Conservation (phyloP, 2,329 filamentous ascomycete genomes). For the Aciculosporium take region DNA sequence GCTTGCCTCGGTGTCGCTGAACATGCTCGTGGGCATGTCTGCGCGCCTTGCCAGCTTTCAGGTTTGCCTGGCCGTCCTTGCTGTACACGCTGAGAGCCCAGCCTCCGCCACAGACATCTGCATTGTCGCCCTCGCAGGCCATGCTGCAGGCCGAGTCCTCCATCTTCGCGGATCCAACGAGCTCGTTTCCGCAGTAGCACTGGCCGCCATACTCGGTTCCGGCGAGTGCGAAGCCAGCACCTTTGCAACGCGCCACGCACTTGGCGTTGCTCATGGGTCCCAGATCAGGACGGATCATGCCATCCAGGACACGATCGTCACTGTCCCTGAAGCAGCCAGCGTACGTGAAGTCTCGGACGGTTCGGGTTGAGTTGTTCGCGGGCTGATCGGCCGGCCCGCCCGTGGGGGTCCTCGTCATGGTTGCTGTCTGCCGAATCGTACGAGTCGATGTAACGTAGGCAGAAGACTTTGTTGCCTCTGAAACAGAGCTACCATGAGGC, state of each 20-base stretch:
- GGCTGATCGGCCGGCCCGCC: conserved; percentile 7
- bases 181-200: conserved; percentile 35
- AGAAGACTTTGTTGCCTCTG: conserved; percentile 6
- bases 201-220: conserved; percentile 37
- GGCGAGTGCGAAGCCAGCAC: conserved; percentile 27
- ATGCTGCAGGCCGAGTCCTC: conserved; percentile 28
- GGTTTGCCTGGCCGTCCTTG: conserved; percentile 18
- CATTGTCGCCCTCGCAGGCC: conserved; percentile 33
- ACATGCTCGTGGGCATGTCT: conserved; percentile 25
- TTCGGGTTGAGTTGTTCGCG: conserved; percentile 7
- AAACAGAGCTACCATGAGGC: not conserved
- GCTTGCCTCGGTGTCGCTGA: conserved; percentile 19
- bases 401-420: conserved; percentile 24
- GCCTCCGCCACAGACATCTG: conserved; percentile 35
- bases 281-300: conserved; percentile 25
- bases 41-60: conserved; percentile 16
- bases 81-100: conserved; percentile 32
- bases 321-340: conserved; percentile 30
- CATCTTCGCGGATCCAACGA: conserved; percentile 23
- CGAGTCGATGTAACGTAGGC: conserved; percentile 16
- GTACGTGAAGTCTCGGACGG: conserved; percentile 21
- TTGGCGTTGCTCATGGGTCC: conserved; percentile 28
- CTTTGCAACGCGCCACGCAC: conserved; percentile 35
- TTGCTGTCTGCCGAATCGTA: conserved; percentile 32
- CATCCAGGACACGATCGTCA: conserved; percentile 22